Evolutionary conservation across 768 basidiomycete genomes (phyloP).

Genomic region (Auricularia heimuer): DNA sequence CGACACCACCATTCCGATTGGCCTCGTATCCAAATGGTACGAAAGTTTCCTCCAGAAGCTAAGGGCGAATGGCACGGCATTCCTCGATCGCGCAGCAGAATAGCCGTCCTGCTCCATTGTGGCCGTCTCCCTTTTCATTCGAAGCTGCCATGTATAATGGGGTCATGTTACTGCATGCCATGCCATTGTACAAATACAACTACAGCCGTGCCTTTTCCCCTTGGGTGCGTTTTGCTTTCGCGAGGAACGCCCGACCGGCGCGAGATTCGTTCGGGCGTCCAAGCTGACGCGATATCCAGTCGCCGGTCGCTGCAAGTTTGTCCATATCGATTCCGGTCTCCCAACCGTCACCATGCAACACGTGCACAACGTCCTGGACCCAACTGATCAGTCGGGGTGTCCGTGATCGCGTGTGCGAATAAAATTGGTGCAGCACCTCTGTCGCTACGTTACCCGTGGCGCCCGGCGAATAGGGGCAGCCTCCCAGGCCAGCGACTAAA

Average conservation of each 20-base stretch:
- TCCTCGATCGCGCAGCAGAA: conserved; percentile 37
- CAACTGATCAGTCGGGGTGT: not conserved
- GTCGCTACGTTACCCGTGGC: conserved; percentile 94
- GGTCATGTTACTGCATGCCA: no score
- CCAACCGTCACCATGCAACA: conserved; percentile 51
- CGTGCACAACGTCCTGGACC: conserved; percentile 63
- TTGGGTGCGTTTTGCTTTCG: conserved; percentile 29
- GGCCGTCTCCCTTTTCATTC: no score
- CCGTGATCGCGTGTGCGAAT: not conserved
- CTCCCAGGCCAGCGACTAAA: conserved; percentile 82
- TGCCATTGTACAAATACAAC: not conserved
- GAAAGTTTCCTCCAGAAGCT: conserved; percentile 55
- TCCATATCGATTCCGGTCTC: conserved; percentile 56
- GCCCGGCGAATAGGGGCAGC: conserved; percentile 93
- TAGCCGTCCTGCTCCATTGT: not conserved
- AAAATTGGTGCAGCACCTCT: conserved; percentile 30
- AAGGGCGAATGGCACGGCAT: conserved; percentile 43
- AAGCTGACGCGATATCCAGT: conserved; percentile 68
- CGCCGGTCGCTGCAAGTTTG: conserved; percentile 64
- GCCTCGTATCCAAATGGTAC: conserved; percentile 58
- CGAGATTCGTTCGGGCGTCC: conserved; percentile 64
- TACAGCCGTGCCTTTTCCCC: not conserved
- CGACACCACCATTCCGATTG: conserved; percentile 52
- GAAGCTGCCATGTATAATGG: no score
- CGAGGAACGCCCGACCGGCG: conserved; percentile 61